Evolutionary conservation across 495 filamentous ascomycete genomes (phyloP).

Genomic region (Tetracladium marchalianum): DNA sequence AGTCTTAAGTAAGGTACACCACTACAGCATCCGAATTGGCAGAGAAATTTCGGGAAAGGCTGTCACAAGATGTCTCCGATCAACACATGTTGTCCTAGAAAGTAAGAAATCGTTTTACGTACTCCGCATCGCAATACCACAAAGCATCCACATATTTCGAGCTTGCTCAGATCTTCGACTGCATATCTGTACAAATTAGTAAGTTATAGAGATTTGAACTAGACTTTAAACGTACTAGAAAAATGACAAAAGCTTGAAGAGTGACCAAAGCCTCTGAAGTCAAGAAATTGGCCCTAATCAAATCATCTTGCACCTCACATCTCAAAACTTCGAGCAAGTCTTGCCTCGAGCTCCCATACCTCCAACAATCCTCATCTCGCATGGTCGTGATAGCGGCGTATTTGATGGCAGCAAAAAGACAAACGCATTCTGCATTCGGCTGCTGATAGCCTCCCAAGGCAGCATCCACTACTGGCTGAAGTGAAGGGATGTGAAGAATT

Average conservation of each 20-base stretch:
- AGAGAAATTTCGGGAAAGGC: too few relatives aligned
- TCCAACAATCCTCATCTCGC: not conserved
- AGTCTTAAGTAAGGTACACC: too few relatives aligned
- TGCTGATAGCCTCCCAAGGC: not conserved
- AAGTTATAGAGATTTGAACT: too few relatives aligned
- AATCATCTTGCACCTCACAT: not conserved
- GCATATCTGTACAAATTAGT: too few relatives aligned
- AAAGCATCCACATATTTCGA: too few relatives aligned
- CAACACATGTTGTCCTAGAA: too few relatives aligned
- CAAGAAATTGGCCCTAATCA: not conserved
- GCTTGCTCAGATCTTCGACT: too few relatives aligned
- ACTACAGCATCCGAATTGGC: too few relatives aligned
- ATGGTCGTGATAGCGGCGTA: not conserved
- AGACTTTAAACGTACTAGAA: not conserved
- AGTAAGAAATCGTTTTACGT: too few relatives aligned
- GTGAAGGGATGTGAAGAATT: not conserved
- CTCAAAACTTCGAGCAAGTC: not conserved
- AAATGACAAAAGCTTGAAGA: not conserved
- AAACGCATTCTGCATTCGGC: not conserved
- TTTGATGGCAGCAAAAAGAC: slow-evolving; percentile 1
- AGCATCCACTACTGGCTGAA: not conserved
- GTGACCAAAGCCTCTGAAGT: not conserved
- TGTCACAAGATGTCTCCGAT: too few relatives aligned
- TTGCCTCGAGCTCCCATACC: not conserved
- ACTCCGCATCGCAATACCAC: too few relatives aligned